Conservation (phyloP, 495 filamentous ascomycete genomes). For the Rusavskia elegans region DNA sequence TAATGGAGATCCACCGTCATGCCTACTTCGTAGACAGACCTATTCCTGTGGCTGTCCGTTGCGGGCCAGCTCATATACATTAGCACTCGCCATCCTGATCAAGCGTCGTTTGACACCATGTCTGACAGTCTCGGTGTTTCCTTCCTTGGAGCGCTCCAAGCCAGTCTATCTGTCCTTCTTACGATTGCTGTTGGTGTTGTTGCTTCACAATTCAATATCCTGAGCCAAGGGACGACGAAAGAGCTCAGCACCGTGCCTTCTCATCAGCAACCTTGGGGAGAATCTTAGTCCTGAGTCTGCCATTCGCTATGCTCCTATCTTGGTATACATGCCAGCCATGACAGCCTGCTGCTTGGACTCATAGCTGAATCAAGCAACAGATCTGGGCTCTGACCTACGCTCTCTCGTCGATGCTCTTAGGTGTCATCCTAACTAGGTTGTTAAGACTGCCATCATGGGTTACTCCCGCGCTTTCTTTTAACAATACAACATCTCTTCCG, state of each 20-base stretch:
- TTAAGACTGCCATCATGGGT: conserved; percentile 50
- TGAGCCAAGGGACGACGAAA: conserved; percentile 38
- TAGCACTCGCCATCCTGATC: too few species aligned
- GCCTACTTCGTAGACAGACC: too few species aligned
- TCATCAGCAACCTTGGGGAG: conserved; percentile 53
- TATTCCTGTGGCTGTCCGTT: too few species aligned
- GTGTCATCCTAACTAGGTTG: conserved; percentile 23
- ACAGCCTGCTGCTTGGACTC: background rate
- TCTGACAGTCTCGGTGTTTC: conserved; percentile 15
- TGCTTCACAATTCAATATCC: conserved; percentile 39
- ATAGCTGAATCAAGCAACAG: conserved; percentile 11
- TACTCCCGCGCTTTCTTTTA: conserved; percentile 53
- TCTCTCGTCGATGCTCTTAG: conserved; percentile 35
- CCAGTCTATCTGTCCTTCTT: conserved; percentile 51
- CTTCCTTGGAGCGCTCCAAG: conserved; percentile 56
- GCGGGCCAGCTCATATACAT: too few species aligned
- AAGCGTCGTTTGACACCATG: background rate
- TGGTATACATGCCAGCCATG: conserved; percentile 15
- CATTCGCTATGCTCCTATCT: conserved; percentile 39
- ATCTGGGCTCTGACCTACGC: conserved; percentile 45
- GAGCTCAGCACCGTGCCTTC: conserved; percentile 52
- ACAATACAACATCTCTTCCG: conserved; percentile 61
- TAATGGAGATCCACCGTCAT: too few species aligned
- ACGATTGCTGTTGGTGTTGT: conserved; percentile 50
- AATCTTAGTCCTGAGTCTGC: conserved; percentile 42